phyloP scores from a whole-genome alignment of 805 yeast genomes.

The Pichia exigua region DNA sequence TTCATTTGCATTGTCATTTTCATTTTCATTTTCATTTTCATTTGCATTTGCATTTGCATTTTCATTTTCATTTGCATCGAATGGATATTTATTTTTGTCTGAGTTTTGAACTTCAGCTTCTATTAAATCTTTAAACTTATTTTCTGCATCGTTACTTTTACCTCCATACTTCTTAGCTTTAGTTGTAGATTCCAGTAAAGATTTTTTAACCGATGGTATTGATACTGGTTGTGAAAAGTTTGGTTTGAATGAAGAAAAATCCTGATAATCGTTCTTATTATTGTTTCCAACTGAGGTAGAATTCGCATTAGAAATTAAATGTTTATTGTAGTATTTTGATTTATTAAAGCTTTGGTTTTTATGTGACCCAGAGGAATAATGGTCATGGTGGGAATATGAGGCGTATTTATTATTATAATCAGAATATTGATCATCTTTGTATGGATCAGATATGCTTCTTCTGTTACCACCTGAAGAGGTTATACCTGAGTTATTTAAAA shows the following conservation, averaged over 20 bases:
- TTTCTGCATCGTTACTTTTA: not conserved
- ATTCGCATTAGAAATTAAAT: not conserved
- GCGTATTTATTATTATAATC: conserved; percentile 1
- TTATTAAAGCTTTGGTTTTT: not conserved
- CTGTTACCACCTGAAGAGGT: not conserved
- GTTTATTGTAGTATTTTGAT: conserved; percentile 1
- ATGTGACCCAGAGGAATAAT: not conserved
- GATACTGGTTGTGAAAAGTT: not conserved
- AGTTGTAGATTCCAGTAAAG: not conserved
- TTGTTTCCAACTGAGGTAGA: not conserved
- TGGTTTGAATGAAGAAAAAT: not conserved
- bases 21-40: not conserved
- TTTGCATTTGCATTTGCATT: not conserved
- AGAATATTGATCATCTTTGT: conserved; percentile 4
- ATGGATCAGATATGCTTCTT: not conserved
- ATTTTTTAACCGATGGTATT: not conserved
- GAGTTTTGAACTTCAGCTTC: not conserved
- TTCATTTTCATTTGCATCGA: not conserved
- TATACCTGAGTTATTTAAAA: not conserved
- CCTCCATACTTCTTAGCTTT: not conserved
- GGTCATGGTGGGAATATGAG: not conserved
- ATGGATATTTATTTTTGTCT: not conserved
- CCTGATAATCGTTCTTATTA: not conserved
- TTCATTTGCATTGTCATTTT: too few relatives aligned
- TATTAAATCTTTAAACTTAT: not conserved